Evolutionary conservation across 2,329 filamentous ascomycete species (phyloP).

Genomic region (Tympanopsis confertula): DNA sequence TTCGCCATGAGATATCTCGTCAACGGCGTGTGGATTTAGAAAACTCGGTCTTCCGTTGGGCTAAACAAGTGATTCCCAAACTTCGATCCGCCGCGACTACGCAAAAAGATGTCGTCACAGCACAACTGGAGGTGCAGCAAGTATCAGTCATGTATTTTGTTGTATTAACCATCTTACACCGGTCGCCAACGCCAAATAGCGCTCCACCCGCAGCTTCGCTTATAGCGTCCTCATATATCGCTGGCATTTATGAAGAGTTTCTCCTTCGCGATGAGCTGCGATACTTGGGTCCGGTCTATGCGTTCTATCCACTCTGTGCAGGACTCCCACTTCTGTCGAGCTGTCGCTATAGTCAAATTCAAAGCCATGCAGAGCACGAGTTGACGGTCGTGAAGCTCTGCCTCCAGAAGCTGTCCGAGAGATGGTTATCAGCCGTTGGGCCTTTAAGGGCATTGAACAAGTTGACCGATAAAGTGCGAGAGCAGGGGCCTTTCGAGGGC

Average conservation of each 20-base stretch:
- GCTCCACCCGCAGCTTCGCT: constrained; percentile 17
- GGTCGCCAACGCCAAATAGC: constrained; percentile 12
- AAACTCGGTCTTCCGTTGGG: constrained; percentile 24
- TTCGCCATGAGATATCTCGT: constrained; percentile 15
- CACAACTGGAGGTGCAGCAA: constrained; percentile 21
- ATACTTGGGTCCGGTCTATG: constrained; percentile 24
- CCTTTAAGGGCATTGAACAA: not conserved
- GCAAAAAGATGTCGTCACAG: not conserved
- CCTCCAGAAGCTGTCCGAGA: not conserved
- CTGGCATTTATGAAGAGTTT: not conserved
- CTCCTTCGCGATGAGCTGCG: constrained; percentile 21
- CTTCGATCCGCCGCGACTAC: constrained; percentile 3
- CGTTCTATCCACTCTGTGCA: constrained; percentile 25
- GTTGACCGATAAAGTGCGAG: not conserved
- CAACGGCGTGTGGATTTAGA: constrained; percentile 13
- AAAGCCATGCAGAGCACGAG: not conserved
- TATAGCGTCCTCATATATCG: not conserved
- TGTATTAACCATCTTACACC: constrained; percentile 22
- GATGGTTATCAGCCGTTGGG: not conserved
- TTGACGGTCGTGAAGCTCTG: not conserved
- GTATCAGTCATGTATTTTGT: constrained; percentile 22
- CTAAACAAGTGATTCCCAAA: constrained; percentile 16
- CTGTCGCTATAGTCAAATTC: constrained; percentile 6
- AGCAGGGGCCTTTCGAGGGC: too few relatives aligned
- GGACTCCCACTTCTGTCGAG: constrained; percentile 24